Evolutionary conservation across 78 protist genomes (phyloP).

Genomic region (Dictyostelium firmibasis): DNA sequence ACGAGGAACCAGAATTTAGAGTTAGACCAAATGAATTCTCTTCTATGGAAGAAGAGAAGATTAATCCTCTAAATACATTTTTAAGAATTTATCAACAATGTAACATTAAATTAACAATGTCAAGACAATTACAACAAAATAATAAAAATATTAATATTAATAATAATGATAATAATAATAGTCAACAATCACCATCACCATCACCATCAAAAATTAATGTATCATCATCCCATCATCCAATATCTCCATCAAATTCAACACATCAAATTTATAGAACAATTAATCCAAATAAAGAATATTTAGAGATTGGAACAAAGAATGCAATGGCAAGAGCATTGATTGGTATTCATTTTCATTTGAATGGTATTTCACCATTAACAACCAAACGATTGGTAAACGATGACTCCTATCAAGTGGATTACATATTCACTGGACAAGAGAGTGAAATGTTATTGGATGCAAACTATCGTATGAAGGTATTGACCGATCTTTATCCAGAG

Average conservation of each 20-base stretch:
- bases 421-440: not conserved
- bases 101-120: not conserved
- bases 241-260: constrained; percentile 1
- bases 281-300: constrained; percentile 34
- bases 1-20: constrained; percentile 72
- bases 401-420: not conserved
- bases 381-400: constrained; percentile 28
- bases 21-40: constrained; percentile 56
- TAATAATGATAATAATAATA: not conserved
- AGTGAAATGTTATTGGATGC: constrained; percentile 49
- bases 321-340: constrained; percentile 56
- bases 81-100: constrained; percentile 57
- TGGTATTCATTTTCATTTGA: constrained; percentile 78
- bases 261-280: constrained; percentile 6
- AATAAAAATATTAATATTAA: not conserved
- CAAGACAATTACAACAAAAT: constrained; percentile 17
- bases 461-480: constrained; percentile 51
- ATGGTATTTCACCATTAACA: constrained; percentile 82
- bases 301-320: constrained; percentile 60
- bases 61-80: constrained; percentile 55
- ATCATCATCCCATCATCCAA: not conserved
- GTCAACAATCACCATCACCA: not conserved
- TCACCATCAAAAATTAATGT: constrained; percentile 24
- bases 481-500: constrained; percentile 71
- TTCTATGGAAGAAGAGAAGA: constrained; percentile 62